phyloP scores from a whole-genome alignment of 306 rosid species.

The Ziziphus jujuba region DNA sequence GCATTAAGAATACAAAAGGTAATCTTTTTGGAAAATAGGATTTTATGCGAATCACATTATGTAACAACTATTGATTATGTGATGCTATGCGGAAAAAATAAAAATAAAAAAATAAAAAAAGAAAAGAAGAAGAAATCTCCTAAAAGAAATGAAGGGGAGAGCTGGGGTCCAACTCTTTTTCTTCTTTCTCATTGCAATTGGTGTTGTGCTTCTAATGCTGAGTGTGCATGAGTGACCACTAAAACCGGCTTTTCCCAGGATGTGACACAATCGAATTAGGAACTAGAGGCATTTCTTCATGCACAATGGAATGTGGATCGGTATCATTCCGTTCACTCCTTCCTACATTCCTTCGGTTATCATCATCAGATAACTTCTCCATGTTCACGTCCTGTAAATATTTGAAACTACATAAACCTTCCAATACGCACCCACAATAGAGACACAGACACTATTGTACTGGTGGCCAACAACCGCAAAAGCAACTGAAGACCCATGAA shows the following conservation, averaged over 20 bases:
- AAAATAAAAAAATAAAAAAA: too few species aligned
- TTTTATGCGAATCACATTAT: too few species aligned
- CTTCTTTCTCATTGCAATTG: too few species aligned
- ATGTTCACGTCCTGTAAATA: slow-evolving; percentile 18
- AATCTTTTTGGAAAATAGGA: too few species aligned
- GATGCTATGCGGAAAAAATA: too few species aligned
- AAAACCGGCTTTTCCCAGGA: slow-evolving; percentile 4
- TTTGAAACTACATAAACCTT: not conserved
- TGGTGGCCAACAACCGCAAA: not conserved
- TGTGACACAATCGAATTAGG: slow-evolving; percentile 4
- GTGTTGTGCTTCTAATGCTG: not conserved
- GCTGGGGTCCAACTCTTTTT: too few species aligned
- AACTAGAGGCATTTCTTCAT: slow-evolving; percentile 19
- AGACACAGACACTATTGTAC: not conserved
- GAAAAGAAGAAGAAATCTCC: too few species aligned
- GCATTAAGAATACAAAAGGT: too few species aligned
- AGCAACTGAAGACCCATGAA: not conserved
- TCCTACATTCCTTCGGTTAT: slow-evolving; percentile 10
- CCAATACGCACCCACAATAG: not conserved
- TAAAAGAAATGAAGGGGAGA: not conserved
- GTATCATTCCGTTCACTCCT: slow-evolving; percentile 15
- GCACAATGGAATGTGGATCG: slow-evolving; percentile 4
- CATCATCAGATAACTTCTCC: slow-evolving; percentile 18
- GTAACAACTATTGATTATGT: too few species aligned
- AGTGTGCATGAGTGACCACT: not conserved